phyloP scores from a whole-genome alignment of 2,329 filamentous ascomycete species.

The Elsinoe necatrix region DNA sequence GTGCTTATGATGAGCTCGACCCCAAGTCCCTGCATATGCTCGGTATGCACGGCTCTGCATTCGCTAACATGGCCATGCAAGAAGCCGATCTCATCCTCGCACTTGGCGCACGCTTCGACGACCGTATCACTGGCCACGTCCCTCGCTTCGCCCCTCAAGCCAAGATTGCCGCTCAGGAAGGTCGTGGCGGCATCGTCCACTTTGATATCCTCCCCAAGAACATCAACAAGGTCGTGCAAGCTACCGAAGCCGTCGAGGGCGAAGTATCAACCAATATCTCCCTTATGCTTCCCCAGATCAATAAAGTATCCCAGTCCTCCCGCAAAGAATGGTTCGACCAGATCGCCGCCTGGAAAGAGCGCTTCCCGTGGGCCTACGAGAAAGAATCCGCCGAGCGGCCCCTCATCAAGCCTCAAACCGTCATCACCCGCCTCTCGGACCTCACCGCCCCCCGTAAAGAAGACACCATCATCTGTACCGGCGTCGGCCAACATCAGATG shows the following conservation, averaged over 20 bases:
- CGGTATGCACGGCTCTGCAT: conserved; percentile 95
- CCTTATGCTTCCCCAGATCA: conserved; percentile 63
- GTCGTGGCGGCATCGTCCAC: conserved; percentile 88
- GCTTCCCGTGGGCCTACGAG: conserved; percentile 84
- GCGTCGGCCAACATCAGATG: conserved; percentile 98
- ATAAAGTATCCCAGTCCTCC: conserved; percentile 52
- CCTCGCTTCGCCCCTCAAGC: conserved; percentile 83
- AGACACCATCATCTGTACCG: conserved; percentile 79
- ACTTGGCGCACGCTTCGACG: conserved; percentile 87
- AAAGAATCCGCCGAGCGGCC: conserved; percentile 60
- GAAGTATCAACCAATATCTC: conserved; percentile 76
- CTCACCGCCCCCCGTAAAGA: conserved; percentile 73
- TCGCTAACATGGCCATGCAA: conserved; percentile 97
- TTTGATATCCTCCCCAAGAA: conserved; percentile 99
- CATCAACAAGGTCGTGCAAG: conserved; percentile 98
- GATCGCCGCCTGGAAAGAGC: conserved; percentile 83
- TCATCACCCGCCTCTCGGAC: conserved; percentile 84
- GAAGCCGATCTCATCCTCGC: conserved; percentile 94
- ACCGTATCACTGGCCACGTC: conserved; percentile 78
- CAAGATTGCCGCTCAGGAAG: conserved; percentile 73
- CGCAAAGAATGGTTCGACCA: conserved; percentile 81
- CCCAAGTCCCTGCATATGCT: conserved; percentile 96
- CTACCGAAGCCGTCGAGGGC: conserved; percentile 89
- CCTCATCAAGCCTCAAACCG: conserved; percentile 85
- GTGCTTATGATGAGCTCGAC: conserved; percentile 85